These are phyloP conservation scores for Miscanthus lutarioriparius DNA, from an alignment of 176 grass and related monocot genomes.

Conservation along the genomic window DNA sequence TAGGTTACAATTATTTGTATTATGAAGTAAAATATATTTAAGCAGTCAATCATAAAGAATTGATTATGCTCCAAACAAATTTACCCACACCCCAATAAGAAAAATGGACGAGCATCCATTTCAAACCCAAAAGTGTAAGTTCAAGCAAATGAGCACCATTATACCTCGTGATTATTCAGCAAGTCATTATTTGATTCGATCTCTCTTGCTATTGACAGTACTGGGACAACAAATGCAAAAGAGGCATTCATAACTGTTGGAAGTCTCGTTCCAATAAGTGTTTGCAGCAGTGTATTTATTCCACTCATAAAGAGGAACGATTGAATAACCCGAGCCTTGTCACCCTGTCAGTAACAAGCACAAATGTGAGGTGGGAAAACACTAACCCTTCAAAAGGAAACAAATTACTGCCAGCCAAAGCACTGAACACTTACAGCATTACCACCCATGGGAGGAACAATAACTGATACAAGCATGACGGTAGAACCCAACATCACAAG, in stretches of 20 bases:
- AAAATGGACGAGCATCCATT: neutral
- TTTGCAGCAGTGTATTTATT: slow-evolving; percentile 96
- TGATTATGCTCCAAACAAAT: neutral
- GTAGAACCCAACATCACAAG: slow-evolving; percentile 91
- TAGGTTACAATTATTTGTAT: slow-evolving; percentile 36
- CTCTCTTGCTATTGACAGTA: slow-evolving; percentile 80
- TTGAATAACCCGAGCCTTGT: slow-evolving; percentile 94
- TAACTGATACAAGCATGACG: slow-evolving; percentile 73
- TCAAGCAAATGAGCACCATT: slow-evolving; percentile 22
- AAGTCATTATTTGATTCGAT: slow-evolving; percentile 40
- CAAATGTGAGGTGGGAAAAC: slow-evolving; percentile 14
- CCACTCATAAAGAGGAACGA: slow-evolving; percentile 89
- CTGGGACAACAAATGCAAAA: slow-evolving; percentile 84
- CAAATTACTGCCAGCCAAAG: neutral
- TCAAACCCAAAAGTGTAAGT: slow-evolving; percentile 16
- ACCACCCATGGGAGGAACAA: slow-evolving; percentile 96
- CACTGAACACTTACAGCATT: slow-evolving; percentile 49
- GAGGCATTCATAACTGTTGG: slow-evolving; percentile 93
- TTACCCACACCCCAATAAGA: neutral
- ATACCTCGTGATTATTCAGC: slow-evolving; percentile 61
- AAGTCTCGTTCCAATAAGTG: slow-evolving; percentile 77
- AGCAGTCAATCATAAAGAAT: slow-evolving; percentile 20
- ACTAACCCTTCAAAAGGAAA: slow-evolving; percentile 34
- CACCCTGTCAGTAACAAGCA: slow-evolving; percentile 55
- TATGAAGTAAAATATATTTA: slow-evolving; percentile 18